Conservation (phyloP, 2,329 filamentous ascomycete genomes). For the Diaporthe ilicicola region DNA sequence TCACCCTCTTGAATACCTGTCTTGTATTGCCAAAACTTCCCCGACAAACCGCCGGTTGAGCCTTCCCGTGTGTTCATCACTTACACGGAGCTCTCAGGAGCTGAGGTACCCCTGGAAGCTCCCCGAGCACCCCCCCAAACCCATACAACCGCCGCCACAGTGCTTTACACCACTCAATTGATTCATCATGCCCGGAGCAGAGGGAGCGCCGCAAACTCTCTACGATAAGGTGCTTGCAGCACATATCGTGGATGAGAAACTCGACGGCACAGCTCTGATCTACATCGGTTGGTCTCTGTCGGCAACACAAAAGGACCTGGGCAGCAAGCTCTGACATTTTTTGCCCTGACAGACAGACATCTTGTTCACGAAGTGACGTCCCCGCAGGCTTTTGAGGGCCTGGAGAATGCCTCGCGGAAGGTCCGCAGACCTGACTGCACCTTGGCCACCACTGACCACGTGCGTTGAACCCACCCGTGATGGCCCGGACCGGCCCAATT, state of each 20-base stretch:
- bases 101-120: background rate
- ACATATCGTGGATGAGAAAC: slow-evolving; percentile 95
- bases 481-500: background rate
- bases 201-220: slow-evolving; percentile 79
- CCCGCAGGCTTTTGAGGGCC: slow-evolving; percentile 96
- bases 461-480: slow-evolving; percentile 57
- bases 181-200: slow-evolving; percentile 76
- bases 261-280: slow-evolving; percentile 89
- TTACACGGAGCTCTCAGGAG: slow-evolving; percentile 13
- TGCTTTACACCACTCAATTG: background rate
- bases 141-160: slow-evolving; percentile 19
- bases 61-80: background rate
- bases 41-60: background rate
- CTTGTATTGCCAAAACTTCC: background rate
- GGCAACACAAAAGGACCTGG: background rate
- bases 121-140: background rate
- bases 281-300: slow-evolving; percentile 80
- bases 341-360: slow-evolving; percentile 75
- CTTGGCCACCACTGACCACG: slow-evolving; percentile 94
- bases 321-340: slow-evolving; percentile 7
- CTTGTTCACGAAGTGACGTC: slow-evolving; percentile 98
- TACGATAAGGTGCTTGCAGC: slow-evolving; percentile 98
- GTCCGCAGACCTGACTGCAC: slow-evolving; percentile 97
- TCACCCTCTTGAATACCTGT: background rate
- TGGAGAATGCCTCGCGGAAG: slow-evolving; percentile 86